Evolutionary conservation across 2,329 filamentous ascomycete genomes (phyloP), one percentile per base, ranked within the genome.

Genomic region (Hypoxylon sp.): DNA sequence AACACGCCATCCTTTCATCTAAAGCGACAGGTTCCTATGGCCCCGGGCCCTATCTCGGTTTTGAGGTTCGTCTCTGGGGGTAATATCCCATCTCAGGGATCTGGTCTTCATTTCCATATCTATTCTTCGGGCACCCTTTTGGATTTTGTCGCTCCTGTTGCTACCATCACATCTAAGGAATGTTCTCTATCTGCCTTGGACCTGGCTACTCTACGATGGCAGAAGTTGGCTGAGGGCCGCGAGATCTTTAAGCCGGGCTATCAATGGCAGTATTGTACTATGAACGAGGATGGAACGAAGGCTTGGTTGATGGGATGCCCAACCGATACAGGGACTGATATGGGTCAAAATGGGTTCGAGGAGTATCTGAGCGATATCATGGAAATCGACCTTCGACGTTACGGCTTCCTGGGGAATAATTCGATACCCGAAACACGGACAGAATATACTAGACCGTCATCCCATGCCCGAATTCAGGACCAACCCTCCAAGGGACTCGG

Each of bases 261-360:
- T 70, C 85, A 93, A 52, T 99, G 94, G 94, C 93, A 97, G 70
- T 99, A 99, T 69, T 97, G 94, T 70, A 96, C 91, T 2, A 89
- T 97, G 73, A 95, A 97, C 67, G 87, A 94, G 54, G 90, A 96
- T 63, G 93, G 93, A 4, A 97, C 94, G 5, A 96, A 96, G 68
- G 94, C 91, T 5, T 99, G 94, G 92, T 78, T 99, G 16, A 80
- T 99, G n/a, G 94, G 94, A 6, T 97, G 91, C 65, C 89, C 89
- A 2, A 87, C 89, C 3, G 91, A 96, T 29, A 75, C 80, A 12
- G 77, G 81, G 5, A 84, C 86, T 36, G 87, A 87, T 27, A 77
- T 87, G 11, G 87, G 82, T 1, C 80, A 83, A 9, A 87, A 85
- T 49, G 84, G 84, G 3, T 87, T 91, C 50, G 93, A 96, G 67